Evolutionary conservation across 2,329 filamentous ascomycete genomes (phyloP).

Genomic region (Colletotrichum lupini): DNA sequence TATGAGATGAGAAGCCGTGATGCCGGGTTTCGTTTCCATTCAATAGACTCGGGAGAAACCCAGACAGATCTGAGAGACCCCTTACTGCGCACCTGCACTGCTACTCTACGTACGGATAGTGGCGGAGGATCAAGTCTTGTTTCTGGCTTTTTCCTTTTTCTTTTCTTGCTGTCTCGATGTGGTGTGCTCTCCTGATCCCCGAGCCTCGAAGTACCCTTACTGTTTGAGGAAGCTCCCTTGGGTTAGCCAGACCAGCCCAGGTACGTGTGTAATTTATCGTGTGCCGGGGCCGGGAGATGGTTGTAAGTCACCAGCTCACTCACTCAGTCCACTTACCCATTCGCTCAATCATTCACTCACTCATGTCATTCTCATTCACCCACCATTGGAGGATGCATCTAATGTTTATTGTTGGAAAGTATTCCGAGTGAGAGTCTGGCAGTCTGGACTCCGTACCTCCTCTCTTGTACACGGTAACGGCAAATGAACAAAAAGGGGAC

Average conservation of each 20-base stretch:
- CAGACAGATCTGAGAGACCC: constrained; percentile 5
- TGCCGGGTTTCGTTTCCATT: background rate
- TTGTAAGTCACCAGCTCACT: background rate
- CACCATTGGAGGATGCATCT: background rate
- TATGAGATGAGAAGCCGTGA: background rate
- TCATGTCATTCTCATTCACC: too few species aligned
- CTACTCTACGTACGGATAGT: background rate
- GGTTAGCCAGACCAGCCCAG: background rate
- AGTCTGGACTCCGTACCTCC: background rate
- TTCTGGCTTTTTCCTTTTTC: background rate
- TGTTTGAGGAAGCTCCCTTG: background rate
- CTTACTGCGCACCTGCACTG: background rate
- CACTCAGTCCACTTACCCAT: background rate
- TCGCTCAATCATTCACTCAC: background rate
- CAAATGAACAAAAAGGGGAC: background rate
- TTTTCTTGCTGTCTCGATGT: background rate
- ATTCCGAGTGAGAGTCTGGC: too few species aligned
- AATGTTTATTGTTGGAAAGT: too few species aligned
- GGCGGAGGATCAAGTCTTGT: background rate
- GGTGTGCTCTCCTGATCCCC: background rate
- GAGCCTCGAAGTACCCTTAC: background rate
- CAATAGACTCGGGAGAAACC: background rate
- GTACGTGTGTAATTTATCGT: background rate
- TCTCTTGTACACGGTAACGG: background rate
- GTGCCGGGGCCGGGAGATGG: background rate